Conservation (phyloP, 768 basidiomycete species). For the Tricholoma saponaceum region DNA sequence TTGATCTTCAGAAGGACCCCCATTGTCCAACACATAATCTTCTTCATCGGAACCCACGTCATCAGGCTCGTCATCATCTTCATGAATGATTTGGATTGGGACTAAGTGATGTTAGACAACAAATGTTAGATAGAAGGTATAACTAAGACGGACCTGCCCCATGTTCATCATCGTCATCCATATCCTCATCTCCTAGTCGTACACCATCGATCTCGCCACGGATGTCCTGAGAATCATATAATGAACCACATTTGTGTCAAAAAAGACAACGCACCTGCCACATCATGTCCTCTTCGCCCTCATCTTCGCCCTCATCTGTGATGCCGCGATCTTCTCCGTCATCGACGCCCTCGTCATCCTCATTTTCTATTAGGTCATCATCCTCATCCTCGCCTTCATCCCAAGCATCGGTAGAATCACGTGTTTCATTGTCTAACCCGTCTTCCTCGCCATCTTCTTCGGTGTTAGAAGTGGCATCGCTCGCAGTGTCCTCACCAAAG, state of each 20-base stretch:
- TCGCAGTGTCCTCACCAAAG: conserved; percentile 78
- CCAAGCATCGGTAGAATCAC: conserved; percentile 60
- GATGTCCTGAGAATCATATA: conserved; percentile 38
- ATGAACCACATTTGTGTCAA: not conserved
- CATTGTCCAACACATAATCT: conserved; percentile 45
- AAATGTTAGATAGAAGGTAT: not conserved
- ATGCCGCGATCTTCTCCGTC: conserved; percentile 35
- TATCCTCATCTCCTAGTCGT: conserved; percentile 44
- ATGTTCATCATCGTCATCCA: conserved; percentile 60
- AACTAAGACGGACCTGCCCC: conserved; percentile 36
- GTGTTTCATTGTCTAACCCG: conserved; percentile 55
- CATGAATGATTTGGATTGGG: conserved; percentile 57
- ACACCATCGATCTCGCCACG: conserved; percentile 41
- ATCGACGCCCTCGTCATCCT: conserved; percentile 47
- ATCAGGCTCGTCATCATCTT: conserved; percentile 57
- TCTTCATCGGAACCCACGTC: conserved; percentile 65
- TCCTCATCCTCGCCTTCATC: conserved; percentile 68
- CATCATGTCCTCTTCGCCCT: conserved; percentile 51
- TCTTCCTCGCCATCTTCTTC: conserved; percentile 68
- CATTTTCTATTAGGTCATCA: conserved; percentile 53
- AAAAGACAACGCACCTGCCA: conserved; percentile 44
- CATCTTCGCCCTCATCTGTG: conserved; percentile 49
- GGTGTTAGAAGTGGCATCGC: conserved; percentile 74
- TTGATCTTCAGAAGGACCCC: conserved; percentile 38
- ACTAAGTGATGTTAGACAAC: conserved; percentile 17